Percentiles rank a stretch among this genome's conserved stretches.
Evolutionary conservation across 2,329 filamentous ascomycete genomes (phyloP).

Genomic region (Arachnomyces sp.): DNA sequence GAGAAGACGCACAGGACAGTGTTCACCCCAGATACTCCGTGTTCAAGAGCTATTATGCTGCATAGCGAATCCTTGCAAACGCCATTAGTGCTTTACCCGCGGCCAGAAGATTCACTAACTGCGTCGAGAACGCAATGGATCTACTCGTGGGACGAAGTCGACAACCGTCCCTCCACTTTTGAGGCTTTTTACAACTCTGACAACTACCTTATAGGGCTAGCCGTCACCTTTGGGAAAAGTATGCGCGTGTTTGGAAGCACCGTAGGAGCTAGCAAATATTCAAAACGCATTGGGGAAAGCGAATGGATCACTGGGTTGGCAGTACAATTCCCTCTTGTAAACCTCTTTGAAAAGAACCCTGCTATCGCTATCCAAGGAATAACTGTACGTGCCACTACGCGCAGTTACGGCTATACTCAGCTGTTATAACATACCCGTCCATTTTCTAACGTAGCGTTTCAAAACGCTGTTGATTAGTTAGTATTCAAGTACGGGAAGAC

Average conservation of each 20-base stretch:
- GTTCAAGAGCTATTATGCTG: no score
- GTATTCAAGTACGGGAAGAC: background rate
- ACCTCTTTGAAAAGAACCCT: background rate
- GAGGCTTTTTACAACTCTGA: slow-evolving; percentile 1
- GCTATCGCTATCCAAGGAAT: background rate
- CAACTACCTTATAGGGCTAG: slow-evolving; percentile 1
- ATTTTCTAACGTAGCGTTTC: no score
- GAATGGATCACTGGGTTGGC: slow-evolving; percentile 3
- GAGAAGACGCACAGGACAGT: background rate
- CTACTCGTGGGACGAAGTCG: background rate
- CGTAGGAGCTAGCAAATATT: background rate
- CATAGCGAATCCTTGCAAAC: background rate
- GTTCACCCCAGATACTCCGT: no score
- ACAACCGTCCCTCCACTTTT: background rate
- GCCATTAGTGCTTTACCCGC: slow-evolving; percentile 3
- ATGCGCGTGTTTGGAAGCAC: slow-evolving; percentile 1
- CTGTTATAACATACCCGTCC: background rate
- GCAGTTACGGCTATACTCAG: background rate
- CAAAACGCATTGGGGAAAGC: background rate
- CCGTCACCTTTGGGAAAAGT: background rate
- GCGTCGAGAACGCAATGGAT: background rate
- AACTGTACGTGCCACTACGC: background rate
- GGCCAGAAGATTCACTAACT: background rate
- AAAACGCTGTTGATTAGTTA: no score
- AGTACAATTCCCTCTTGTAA: background rate